These are phyloP conservation scores for Metarhizium sp. DNA, from an alignment of 2,329 filamentous ascomycete genomes.

Conservation along the genomic window DNA sequence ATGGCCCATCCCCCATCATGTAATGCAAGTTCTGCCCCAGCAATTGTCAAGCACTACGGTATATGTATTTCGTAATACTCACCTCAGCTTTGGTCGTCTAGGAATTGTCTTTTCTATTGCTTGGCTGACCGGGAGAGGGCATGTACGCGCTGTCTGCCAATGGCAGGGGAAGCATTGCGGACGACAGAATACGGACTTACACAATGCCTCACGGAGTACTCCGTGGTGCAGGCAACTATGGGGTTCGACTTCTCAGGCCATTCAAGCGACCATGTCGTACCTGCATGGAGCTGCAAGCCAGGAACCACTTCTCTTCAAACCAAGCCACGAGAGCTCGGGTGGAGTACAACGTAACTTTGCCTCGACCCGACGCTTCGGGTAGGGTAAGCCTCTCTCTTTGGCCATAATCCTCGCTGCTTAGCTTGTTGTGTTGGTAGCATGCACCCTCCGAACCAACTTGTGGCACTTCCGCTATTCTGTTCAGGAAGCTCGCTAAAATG, in stretches of 20 bases:
- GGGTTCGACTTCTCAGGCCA: background rate
- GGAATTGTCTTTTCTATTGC: background rate
- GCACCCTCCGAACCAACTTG: background rate
- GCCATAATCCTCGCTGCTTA: background rate
- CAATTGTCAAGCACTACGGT: background rate
- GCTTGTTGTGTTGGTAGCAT: background rate
- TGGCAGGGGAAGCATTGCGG: background rate
- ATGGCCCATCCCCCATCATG: background rate
- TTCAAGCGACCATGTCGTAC: slow-evolving; percentile 4
- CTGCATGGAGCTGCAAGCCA: slow-evolving; percentile 6
- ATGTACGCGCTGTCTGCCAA: background rate
- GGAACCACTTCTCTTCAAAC: background rate
- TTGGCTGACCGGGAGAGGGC: background rate
- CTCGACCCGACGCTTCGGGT: slow-evolving; percentile 5
- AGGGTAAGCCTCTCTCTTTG: background rate
- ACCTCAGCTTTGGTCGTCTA: background rate
- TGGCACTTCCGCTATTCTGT: background rate
- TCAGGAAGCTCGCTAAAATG: background rate
- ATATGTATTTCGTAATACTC: no score
- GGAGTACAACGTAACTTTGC: background rate
- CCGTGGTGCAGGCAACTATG: no score
- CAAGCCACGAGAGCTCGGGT: background rate
- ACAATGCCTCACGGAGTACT: background rate
- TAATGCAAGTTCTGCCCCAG: background rate
- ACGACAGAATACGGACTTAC: background rate